phyloP scores from a whole-genome alignment of 768 basidiomycete genomes.

The Austroboletus eburneus region DNA sequence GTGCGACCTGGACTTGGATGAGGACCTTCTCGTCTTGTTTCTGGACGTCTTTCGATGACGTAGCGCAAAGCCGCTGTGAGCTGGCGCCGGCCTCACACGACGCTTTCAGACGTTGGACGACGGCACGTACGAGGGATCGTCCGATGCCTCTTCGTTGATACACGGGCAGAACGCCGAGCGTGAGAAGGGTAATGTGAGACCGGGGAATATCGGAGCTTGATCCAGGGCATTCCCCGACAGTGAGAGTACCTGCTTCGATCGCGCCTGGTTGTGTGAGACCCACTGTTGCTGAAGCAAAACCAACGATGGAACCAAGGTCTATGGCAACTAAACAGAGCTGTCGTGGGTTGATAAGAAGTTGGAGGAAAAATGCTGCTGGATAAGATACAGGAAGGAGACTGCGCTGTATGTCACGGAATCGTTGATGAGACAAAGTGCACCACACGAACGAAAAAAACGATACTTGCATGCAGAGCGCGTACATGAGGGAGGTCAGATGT shows the following conservation, averaged over 20 bases:
- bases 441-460: neutral
- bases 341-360: constrained; percentile 27
- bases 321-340: constrained; percentile 29
- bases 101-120: constrained; percentile 24
- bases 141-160: constrained; percentile 30
- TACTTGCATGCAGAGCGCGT: constrained; percentile 24
- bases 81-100: too few relatives aligned
- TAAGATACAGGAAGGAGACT: constrained; percentile 26
- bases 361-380: constrained; percentile 29
- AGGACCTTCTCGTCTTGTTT: constrained; percentile 17
- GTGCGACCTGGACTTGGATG: constrained; percentile 27
- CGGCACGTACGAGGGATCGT: constrained; percentile 25
- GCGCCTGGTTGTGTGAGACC: constrained; percentile 3
- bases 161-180: constrained; percentile 25
- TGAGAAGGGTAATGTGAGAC: constrained; percentile 24
- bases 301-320: constrained; percentile 18
- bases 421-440: constrained; percentile 2
- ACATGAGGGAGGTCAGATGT: constrained; percentile 27
- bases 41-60: neutral
- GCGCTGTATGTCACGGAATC: constrained; percentile 9
- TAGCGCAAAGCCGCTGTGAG: neutral
- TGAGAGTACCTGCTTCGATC: neutral
- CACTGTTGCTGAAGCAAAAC: constrained; percentile 27
- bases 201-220: constrained; percentile 8
- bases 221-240: constrained; percentile 2